These are phyloP conservation scores for Cryptococcus sp. DNA, from an alignment of 1,284 basidiomycete species.

Conservation along the genomic window DNA sequence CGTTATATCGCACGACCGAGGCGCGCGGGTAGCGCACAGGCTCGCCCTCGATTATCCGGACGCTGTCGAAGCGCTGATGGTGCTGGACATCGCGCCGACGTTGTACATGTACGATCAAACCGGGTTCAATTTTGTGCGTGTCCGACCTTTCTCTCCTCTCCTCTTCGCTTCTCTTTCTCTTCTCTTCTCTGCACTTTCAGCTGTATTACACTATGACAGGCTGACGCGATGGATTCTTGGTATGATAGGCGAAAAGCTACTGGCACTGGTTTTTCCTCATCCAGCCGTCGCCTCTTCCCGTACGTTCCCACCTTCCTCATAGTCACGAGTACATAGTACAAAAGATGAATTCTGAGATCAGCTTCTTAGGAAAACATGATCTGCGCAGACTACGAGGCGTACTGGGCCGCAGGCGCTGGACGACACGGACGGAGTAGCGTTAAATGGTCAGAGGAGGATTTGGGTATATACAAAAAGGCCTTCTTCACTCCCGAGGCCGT, in stretches of 20 bases:
- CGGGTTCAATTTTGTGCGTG: constrained; percentile 41
- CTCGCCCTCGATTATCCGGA: constrained; percentile 49
- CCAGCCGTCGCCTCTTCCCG: constrained; percentile 45
- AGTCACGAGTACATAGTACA: too few species aligned
- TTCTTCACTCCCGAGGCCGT: constrained; percentile 27
- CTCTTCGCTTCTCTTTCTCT: neutral
- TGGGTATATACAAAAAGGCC: constrained; percentile 27
- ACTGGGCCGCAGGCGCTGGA: constrained; percentile 26
- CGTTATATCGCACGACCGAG: constrained; percentile 52
- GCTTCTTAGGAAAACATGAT: constrained; percentile 34
- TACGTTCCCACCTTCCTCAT: constrained; percentile 24
- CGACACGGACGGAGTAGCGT: constrained; percentile 22
- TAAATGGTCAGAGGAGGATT: constrained; percentile 28
- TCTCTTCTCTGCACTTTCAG: neutral
- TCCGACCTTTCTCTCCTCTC: constrained; percentile 2
- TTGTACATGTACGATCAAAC: constrained; percentile 51
- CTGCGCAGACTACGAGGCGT: constrained; percentile 29
- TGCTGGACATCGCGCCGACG: constrained; percentile 50
- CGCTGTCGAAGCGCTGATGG: constrained; percentile 41
- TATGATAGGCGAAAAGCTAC: constrained; percentile 28
- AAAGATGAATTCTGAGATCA: neutral
- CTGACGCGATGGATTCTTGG: too few species aligned
- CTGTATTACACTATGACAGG: too few species aligned
- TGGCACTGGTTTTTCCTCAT: constrained; percentile 55
- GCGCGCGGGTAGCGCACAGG: constrained; percentile 53